Evolutionary conservation across 495 filamentous ascomycete genomes (phyloP).

Genomic region (Neurospora sp.): DNA sequence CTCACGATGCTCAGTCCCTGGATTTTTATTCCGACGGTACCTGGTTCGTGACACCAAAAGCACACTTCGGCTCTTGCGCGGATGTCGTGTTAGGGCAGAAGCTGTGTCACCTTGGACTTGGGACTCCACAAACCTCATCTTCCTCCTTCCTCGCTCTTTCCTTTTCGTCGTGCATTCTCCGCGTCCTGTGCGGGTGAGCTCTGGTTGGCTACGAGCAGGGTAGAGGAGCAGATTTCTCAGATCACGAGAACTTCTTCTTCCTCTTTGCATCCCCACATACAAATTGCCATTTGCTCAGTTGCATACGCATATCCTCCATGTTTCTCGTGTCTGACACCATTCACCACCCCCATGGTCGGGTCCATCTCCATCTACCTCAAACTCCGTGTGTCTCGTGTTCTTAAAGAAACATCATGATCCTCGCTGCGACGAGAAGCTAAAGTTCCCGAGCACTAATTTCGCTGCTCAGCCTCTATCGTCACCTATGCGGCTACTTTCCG

Average conservation of each 20-base stretch:
- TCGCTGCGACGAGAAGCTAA: not conserved
- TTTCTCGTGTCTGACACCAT: not conserved
- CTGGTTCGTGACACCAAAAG: not conserved
- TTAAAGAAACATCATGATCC: not conserved
- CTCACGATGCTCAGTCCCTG: not conserved
- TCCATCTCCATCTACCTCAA: not conserved
- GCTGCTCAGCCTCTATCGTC: not conserved
- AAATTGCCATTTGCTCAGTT: not conserved
- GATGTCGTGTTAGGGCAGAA: not conserved
- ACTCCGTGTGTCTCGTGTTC: not conserved
- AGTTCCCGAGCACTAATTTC: not conserved
- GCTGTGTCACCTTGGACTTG: not conserved
- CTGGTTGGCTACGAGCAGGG: not conserved
- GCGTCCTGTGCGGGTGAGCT: not conserved
- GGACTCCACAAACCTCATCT: not conserved
- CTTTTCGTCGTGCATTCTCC: not conserved
- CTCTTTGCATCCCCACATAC: not conserved
- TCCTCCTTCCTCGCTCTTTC: not conserved
- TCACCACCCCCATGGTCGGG: not conserved
- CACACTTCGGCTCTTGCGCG: not conserved
- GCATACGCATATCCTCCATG: not conserved
- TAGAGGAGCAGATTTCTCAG: not conserved
- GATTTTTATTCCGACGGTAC: not conserved
- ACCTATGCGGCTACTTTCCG: not conserved
- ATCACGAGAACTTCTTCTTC: not conserved